phyloP scores from a whole-genome alignment of 2,329 filamentous ascomycete genomes.

The Didymella pomorum region DNA sequence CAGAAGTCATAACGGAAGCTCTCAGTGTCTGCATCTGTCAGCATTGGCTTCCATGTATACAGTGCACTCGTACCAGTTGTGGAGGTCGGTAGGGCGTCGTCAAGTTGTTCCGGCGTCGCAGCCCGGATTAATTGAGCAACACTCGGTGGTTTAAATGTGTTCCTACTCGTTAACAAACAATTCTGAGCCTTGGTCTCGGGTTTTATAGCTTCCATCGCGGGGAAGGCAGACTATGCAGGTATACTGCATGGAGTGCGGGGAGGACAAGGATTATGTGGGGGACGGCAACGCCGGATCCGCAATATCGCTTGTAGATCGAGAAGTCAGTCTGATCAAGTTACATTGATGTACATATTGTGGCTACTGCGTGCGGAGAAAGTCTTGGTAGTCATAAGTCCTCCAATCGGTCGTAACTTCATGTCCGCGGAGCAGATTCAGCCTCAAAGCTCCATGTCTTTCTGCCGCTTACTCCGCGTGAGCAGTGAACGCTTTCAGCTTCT shows the following conservation, averaged over 20 bases:
- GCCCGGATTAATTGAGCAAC: not conserved
- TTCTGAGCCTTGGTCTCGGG: not conserved
- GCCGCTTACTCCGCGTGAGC: constrained; percentile 55
- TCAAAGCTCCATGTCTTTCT: constrained; percentile 19
- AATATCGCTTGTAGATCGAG: constrained; percentile 3
- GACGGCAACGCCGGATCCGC: constrained; percentile 39
- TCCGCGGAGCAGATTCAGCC: constrained; percentile 24
- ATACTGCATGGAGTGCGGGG: constrained; percentile 36
- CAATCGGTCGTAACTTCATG: constrained; percentile 28
- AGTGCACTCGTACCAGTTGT: not conserved
- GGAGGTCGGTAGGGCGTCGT: not conserved
- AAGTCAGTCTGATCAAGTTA: constrained; percentile 10
- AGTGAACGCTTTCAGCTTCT: constrained; percentile 59
- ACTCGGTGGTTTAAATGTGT: not conserved
- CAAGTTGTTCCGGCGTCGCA: not conserved
- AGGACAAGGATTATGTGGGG: constrained; percentile 37
- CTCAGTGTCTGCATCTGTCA: not conserved
- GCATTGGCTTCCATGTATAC: not conserved
- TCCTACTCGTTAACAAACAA: not conserved
- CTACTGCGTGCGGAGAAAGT: constrained; percentile 27
- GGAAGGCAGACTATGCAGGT: not conserved
- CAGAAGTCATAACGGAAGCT: constrained; percentile 16
- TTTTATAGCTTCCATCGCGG: constrained; percentile 19
- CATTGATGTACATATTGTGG: constrained; percentile 18
- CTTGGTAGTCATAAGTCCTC: constrained; percentile 21